Evolutionary conservation across 2,329 filamentous ascomycete species (phyloP), one percentile per base, ranked within the genome.

Genomic region (Beauveria sp.): DNA sequence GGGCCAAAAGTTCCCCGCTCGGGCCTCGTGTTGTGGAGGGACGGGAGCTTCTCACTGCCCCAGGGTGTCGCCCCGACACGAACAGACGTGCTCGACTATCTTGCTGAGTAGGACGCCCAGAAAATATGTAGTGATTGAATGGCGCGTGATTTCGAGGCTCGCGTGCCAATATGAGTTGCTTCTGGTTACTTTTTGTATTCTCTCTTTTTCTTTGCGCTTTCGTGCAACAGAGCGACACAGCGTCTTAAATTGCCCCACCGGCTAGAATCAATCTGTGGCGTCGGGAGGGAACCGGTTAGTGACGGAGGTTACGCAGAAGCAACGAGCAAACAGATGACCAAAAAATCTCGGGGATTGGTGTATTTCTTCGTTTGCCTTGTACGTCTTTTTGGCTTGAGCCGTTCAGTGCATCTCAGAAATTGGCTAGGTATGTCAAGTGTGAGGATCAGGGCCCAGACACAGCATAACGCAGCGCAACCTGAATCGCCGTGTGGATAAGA

Each of bases 21-120:
- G 52, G 59, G 59, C 59, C 59, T 61, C 59, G 59, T 61, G 46
- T 56, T 55, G 51, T 53, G 59, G 51, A 54, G 51, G 57, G 47
- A 59, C 50, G 12, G 47, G 47, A 52, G 22, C 49, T 53, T 45
- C 40, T 38, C 40, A 30, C 42, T 22, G 58, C 24, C 40, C n/a
- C 58, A 53, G 16, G 42, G 50, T 59, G 28, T 24, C 14, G 26
- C 46, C 46, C 18, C 40, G 58, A 47, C 49, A 26, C 47, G 49
- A 30, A 53, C 40, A 60, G n/a, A 59, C 43, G 47, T 53, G 12
- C 26, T 47, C 18, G 49, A 47, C 5, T 34, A 22, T 30, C 22
- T 38, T n/a, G 22, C 14, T 38, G n/a, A 5, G 28, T 16, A 38
- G 28, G 16, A 16, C n/a, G 30, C n/a, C 38, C 10, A n/a, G 10